A percentile compares a stretch with the other conserved stretches of the same genome.
These are phyloP conservation scores for Solanum tarapatanum DNA, from an alignment of 257 asterid genomes.

Conservation along the genomic window DNA sequence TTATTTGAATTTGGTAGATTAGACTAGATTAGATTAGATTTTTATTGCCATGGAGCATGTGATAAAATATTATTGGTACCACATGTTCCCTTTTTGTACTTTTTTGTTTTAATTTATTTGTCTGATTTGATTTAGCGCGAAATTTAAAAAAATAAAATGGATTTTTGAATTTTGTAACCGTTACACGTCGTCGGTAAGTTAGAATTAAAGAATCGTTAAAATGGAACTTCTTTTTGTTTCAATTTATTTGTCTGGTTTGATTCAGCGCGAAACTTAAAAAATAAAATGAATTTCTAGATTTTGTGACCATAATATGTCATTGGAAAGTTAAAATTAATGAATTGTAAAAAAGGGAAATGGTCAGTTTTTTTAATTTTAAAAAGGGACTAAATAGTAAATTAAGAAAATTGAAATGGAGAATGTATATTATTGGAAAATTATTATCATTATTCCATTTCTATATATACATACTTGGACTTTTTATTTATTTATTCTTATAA, in stretches of 20 bases:
- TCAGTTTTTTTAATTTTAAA: too few species aligned
- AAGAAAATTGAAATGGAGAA: not conserved
- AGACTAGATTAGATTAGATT: not conserved
- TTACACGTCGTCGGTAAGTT: too few species aligned
- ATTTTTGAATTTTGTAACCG: not conserved
- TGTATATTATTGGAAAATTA: not conserved
- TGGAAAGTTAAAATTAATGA: not conserved
- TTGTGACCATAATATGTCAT: not conserved
- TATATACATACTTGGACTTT: too few species aligned
- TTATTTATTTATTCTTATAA: rapidly evolving
- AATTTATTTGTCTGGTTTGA: too few species aligned
- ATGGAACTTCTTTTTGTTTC: too few species aligned
- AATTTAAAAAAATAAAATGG: too few species aligned
- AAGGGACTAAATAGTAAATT: not conserved
- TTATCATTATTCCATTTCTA: not conserved
- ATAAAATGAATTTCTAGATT: not conserved
- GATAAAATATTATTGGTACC: not conserved
- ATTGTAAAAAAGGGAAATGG: too few species aligned
- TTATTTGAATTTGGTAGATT: not conserved
- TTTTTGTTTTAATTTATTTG: not conserved
- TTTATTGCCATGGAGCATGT: not conserved
- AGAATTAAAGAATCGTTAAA: too few species aligned
- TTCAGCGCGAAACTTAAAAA: not conserved
- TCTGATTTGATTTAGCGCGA: too few species aligned
- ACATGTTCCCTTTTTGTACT: not conserved